Evolutionary conservation across 2,329 filamentous ascomycete genomes (phyloP), one percentile per base, ranked within the genome.

Genomic region (Aspergillus oerlinghausenensis): DNA sequence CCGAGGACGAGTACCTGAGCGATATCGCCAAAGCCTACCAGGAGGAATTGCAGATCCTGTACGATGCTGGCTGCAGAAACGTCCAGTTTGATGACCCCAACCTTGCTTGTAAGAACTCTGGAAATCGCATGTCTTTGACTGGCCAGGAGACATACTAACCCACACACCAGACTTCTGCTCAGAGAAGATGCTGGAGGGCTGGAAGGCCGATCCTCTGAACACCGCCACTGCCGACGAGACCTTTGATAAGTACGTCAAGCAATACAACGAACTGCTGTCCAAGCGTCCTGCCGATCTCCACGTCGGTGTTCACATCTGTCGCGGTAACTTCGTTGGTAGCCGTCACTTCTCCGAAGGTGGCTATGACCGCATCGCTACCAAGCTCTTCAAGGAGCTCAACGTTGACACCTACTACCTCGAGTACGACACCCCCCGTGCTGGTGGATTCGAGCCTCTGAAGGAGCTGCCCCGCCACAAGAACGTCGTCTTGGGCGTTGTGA

Each of bases 251-350:
- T 92, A 92, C 74, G 88, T 92, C 70, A 79, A 82, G 59, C 83
- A 90, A 62, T 92, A 92, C 79, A 92, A 92, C 70, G 85, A 88
- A 71, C 84, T 81, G 66, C 80, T 90, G 67, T 76, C 79, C 65
- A 82, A 83, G 65, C 76, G 84, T 0, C 87, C 88, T 0, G 70
- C 78, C 2, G 88, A 92, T 68, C 83, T 92, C 79, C 88, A 91
- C 72, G 81, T 89, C 2, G 89, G 89, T 49, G 86, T 92, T 17
- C 89, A 92, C 69, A 78, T 92, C 52, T 92, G 89, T 80, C 82
- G 70, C 57, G 76, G 75, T 50, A 88, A 88, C 75, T 88, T 88
- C 71, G 84, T 86, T 60, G 82, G 83, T 54, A 83, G 82, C 21
- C 80, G 85, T 28, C 83, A 87, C 73, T 88, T 88, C 65, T 83